Base-by-base conservation (phyloP, 495 filamentous ascomycete genomes). In the Neurospora pannonica region DNA sequence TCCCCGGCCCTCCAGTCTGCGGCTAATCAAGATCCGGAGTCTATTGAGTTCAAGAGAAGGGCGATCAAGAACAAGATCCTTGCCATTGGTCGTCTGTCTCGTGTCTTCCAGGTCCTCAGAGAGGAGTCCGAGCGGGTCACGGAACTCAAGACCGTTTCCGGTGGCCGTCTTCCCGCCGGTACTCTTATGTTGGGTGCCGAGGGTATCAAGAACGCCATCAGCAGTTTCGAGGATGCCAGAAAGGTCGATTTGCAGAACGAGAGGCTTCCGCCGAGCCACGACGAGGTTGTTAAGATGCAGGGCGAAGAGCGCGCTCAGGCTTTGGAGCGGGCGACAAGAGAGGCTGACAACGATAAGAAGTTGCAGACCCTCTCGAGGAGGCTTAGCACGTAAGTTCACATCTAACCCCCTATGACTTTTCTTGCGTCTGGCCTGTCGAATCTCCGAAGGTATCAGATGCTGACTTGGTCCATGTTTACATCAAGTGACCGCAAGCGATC, bases 31-130 rank as follows among this genome's bases (percentile, higher is more conserved):
- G 95, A 98, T 75, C 88, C 89, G 3, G 93, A 98, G 34, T 93
- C 91, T 71, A 93, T 89, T 76, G 96, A 98, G 78, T 93, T 90
- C 87, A 98, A 97, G 87, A 87, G 95, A 75, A 90, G 95, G 11
- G 95, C 95, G 3, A 97, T 99, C 87, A 98, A 98, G 87, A 98
- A 99, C 89, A 99, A 99, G 86, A 98, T 99, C 79, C 87, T 99
- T 74, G 96, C 96, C 72, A 99, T 99, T 82, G 96, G 96, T 34
- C 93, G 96, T 75, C 86, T 99, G 43, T 98, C 97, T 46, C 93
- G 96, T 79, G 97, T 99, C 73, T 99, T 99, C 92, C 95, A 99
- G 81, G 96, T 99, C 36, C 85, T 99, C 75, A 93, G 96, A 78
- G 96, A 99, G 82, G 97, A 99, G 82, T 97, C 95, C 4, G 96